These are phyloP conservation scores for Magnusiomyces magnusii DNA, from an alignment of 1,139 yeast species.

Conservation along the genomic window DNA sequence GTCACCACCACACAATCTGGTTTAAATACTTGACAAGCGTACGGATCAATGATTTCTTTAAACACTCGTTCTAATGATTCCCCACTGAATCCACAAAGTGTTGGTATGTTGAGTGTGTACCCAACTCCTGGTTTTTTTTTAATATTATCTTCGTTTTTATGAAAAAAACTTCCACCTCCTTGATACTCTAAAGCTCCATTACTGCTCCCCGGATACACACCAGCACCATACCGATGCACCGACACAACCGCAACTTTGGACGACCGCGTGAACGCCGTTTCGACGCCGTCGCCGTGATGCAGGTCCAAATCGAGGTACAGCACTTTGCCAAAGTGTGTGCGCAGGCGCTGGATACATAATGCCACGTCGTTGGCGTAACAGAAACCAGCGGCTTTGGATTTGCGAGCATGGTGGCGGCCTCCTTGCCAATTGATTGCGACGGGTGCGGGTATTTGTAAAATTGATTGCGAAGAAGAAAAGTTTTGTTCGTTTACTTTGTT, in stretches of 20 bases:
- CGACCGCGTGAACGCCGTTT: constrained; percentile 52
- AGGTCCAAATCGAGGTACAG: constrained; percentile 65
- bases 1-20: constrained; percentile 57
- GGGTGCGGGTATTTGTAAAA: constrained; percentile 15
- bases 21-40: constrained; percentile 31
- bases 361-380: constrained; percentile 68
- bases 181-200: constrained; percentile 2
- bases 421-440: constrained; percentile 70
- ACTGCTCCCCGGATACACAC: constrained; percentile 74
- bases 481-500: not conserved
- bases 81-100: constrained; percentile 51
- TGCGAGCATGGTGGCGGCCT: constrained; percentile 66
- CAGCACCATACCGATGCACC: constrained; percentile 54
- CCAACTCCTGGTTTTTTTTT: constrained; percentile 34
- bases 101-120: constrained; percentile 48
- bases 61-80: constrained; percentile 36
- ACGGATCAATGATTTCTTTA: constrained; percentile 40
- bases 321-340: constrained; percentile 43
- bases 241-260: constrained; percentile 55
- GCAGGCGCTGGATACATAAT: constrained; percentile 43
- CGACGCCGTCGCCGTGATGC: constrained; percentile 80
- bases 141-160: constrained; percentile 25
- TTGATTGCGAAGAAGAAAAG: not conserved
- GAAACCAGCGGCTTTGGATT: constrained; percentile 56
- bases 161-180: constrained; percentile 7